Evolutionary conservation across 1,139 yeast species (phyloP).

Genomic region (Geotrichum aggregatum): DNA sequence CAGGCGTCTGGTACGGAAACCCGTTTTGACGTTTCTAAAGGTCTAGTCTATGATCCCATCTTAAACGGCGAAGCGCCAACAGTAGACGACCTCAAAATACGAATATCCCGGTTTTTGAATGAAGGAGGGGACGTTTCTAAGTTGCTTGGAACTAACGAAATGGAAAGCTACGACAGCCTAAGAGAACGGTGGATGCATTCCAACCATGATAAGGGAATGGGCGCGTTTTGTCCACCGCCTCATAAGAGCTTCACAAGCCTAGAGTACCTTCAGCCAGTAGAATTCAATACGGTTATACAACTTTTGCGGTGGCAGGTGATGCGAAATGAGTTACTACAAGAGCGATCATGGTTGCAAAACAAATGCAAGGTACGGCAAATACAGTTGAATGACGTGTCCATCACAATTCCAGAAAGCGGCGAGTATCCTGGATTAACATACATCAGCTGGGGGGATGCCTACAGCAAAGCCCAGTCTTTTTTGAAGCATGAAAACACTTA

Average conservation of each 20-base stretch:
- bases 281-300: slow-evolving; percentile 4
- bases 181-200: slow-evolving; percentile 1
- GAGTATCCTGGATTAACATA: slow-evolving; percentile 5
- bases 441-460: not conserved
- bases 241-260: slow-evolving; percentile 3
- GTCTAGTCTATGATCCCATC: slow-evolving; percentile 10
- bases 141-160: slow-evolving; percentile 5
- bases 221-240: slow-evolving; percentile 6
- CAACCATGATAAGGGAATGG: not conserved
- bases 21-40: slow-evolving; percentile 9
- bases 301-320: slow-evolving; percentile 14
- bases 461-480: slow-evolving; percentile 1
- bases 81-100: slow-evolving; percentile 8
- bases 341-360: not conserved
- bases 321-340: slow-evolving; percentile 10
- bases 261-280: slow-evolving; percentile 4
- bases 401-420: not conserved
- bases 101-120: slow-evolving; percentile 8
- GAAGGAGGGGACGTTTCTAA: slow-evolving; percentile 7
- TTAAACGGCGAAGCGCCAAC: slow-evolving; percentile 11
- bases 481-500: slow-evolving; percentile 10
- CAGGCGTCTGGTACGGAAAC: not conserved
- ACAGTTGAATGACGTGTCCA: not conserved
- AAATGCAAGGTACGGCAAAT: not conserved
- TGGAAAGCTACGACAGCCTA: slow-evolving; percentile 12